Base-by-base conservation (phyloP, 2,329 filamentous ascomycete species). In the Aureobasidium sp. region DNA sequence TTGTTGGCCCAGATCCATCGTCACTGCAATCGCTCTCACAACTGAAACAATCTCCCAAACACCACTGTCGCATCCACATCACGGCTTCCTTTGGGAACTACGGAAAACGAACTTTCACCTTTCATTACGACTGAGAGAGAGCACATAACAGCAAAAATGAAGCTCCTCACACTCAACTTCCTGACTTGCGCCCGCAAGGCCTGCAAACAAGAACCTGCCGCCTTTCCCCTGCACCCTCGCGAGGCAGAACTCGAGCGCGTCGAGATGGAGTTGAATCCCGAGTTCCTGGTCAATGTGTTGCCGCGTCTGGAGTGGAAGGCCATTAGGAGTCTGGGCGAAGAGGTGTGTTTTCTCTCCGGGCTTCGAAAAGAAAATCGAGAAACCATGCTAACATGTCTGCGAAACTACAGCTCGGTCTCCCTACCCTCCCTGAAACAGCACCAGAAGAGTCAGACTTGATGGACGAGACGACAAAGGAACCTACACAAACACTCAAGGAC, bases 161-260 rank as follows among this genome's bases (percentile, higher is more conserved):
- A 97, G 77, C 81, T 97, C 66, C 85, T 97, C 58, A 97, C 91
- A 64, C 87, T 96, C 70, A 97, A 97, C 78, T 99, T 99, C 77
- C 81, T 97, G 67, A 94, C 91, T 70, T 99, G 94, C 81, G 93
- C 94, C 65, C 89, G 95, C 73, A 97, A 97, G 81, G 82, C 89
- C 62, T 99, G 94, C 87, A 96, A 95, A 78, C 84, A 86, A 62
- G 87, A 87, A 36, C 80, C 87, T 6, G 79, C 83, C 58, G 90
- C 91, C 27, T 97, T 95, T 72, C 94, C 94, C 2, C 83, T 99
- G 17, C 94, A 97, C 75, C 93, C 94, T 62, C 88, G 88, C 70
- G 91, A 97, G 70, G 92, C 90, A 58, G 91, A 96, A 74, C 86
- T 99, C 27, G 91, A 92, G 68, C 86, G 91, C 70, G 83, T 90